Conservation (phyloP, 2,329 filamentous ascomycete genomes). For the Cercospora janseana region DNA sequence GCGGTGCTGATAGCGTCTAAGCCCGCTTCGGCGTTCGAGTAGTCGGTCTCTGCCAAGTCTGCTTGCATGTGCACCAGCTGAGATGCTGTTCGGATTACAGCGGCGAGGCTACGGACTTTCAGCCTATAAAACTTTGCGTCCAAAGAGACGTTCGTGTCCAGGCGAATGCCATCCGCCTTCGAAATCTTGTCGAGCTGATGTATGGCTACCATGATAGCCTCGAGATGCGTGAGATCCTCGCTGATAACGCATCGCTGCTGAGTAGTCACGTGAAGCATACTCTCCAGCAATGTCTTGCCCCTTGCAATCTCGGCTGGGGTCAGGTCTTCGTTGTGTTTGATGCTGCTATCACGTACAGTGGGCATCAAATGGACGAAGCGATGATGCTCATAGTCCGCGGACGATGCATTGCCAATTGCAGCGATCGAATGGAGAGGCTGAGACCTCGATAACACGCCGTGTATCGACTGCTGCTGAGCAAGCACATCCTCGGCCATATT, state of each 20-base stretch:
- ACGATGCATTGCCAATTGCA: background rate
- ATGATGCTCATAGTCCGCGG: slow-evolving; percentile 72
- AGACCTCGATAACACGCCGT: slow-evolving; percentile 63
- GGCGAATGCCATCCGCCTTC: slow-evolving; percentile 1
- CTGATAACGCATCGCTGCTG: slow-evolving; percentile 22
- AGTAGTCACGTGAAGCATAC: slow-evolving; percentile 60
- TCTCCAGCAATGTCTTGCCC: slow-evolving; percentile 83
- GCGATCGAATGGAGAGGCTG: slow-evolving; percentile 35
- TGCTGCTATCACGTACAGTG: slow-evolving; percentile 62
- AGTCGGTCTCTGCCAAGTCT: slow-evolving; percentile 21
- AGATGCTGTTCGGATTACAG: slow-evolving; percentile 12
- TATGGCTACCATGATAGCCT: slow-evolving; percentile 9
- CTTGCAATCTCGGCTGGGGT: slow-evolving; percentile 75
- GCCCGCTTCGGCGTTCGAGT: slow-evolving; percentile 7
- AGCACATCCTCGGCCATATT: slow-evolving; percentile 76
- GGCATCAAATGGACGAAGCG: slow-evolving; percentile 72
- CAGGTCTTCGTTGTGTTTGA: slow-evolving; percentile 80
- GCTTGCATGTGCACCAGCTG: slow-evolving; percentile 21
- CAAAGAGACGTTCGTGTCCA: background rate
- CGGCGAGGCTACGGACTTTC: slow-evolving; percentile 10
- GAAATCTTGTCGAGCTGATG: slow-evolving; percentile 15
- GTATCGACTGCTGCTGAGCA: slow-evolving; percentile 68
- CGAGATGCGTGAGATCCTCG: slow-evolving; percentile 5
- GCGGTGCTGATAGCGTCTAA: background rate
- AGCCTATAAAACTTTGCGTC: background rate